A percentile compares a stretch with the other conserved stretches of the same genome.
Evolutionary conservation across 768 basidiomycete species (phyloP).

Genomic region (Panellus pusillus): DNA sequence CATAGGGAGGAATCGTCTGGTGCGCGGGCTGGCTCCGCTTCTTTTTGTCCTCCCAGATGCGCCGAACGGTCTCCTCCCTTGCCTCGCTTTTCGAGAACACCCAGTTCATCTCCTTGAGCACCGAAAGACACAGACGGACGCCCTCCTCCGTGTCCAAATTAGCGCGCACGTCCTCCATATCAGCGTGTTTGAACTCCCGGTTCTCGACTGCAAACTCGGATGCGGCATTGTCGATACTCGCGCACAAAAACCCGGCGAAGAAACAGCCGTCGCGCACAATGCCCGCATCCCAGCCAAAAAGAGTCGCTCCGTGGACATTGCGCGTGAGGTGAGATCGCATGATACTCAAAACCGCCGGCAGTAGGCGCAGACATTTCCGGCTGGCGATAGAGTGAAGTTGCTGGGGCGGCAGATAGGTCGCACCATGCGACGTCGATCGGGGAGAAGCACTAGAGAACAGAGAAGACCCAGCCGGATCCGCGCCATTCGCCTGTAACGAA

Average conservation of each 20-base stretch:
- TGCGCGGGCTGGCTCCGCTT: slow-evolving; percentile 27
- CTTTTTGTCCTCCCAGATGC: slow-evolving; percentile 51
- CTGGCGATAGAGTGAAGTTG: slow-evolving; percentile 50
- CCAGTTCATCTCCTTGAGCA: slow-evolving; percentile 85
- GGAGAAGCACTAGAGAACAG: slow-evolving; percentile 47
- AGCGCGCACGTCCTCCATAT: slow-evolving; percentile 26
- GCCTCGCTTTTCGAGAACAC: slow-evolving; percentile 74
- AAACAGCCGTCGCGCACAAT: slow-evolving; percentile 88
- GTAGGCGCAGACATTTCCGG: slow-evolving; percentile 49
- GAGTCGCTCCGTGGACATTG: slow-evolving; percentile 34
- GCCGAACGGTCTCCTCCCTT: slow-evolving; percentile 58
- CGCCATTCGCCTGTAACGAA: slow-evolving; percentile 28
- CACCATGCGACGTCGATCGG: slow-evolving; percentile 48
- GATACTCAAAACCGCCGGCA: slow-evolving; percentile 52
- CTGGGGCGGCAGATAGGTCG: slow-evolving; percentile 48
- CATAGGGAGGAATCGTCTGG: slow-evolving; percentile 14
- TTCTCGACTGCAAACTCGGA: slow-evolving; percentile 35
- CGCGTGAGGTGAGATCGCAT: slow-evolving; percentile 50
- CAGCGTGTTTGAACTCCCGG: slow-evolving; percentile 34
- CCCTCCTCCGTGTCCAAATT: slow-evolving; percentile 42
- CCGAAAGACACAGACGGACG: slow-evolving; percentile 62
- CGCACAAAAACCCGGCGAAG: slow-evolving; percentile 79
- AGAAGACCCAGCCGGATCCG: slow-evolving; percentile 22
- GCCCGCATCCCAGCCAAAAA: slow-evolving; percentile 86
- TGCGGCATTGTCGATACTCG: slow-evolving; percentile 54